Base-by-base conservation (phyloP, 805 yeast genomes). In the Teunomyces gatunensis region DNA sequence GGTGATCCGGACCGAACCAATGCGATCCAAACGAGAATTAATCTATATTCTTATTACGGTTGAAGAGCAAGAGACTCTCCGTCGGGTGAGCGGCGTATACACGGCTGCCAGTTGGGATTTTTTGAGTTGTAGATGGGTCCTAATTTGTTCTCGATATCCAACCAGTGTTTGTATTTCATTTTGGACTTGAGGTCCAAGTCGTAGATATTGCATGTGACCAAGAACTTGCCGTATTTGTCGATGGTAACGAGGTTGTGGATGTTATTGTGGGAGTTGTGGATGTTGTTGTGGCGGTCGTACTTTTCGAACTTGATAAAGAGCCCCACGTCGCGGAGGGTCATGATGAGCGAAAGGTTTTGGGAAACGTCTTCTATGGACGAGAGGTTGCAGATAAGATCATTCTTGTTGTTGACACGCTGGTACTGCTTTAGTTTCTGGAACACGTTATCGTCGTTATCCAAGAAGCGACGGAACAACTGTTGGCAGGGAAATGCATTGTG, bases 241-340 rank as follows among this genome's bases (percentile, higher is more conserved):
- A 63, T 49, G 17, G 55, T 50, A 25, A 64, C 50, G 6, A 68
- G 36, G 45, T 61, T 63, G 33, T 61, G 51, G 32, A 61, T 57
- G 44, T 67, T 61, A 30, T 67, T 59, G 43, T 61, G 70, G 13
- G 63, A 58, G 43, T 61, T 64, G 48, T 66, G 69, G 44, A 50
- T 46, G 48, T 66, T 56, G 46, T 66, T 64, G 29, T 28, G 12
- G 53, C 42, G 59, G 52, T 60, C 63, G 43, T 58, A 60, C 47
- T 61, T 61, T 44, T 63, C 68, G 37, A 78, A 62, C 39, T 71
- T 69, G 15, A 78, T 53, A 46, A 81, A 73, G 13, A 82, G 54
- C 0, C 85, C 81, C 23, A 81, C 81, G 57, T 81, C 87, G 30
- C 87, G 66, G 28, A 75, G 59, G 0, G 85, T 69, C 85, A 81